These are phyloP conservation scores for Melampsora occidentalis DNA, from an alignment of 1,284 basidiomycete genomes.

Conservation along the genomic window DNA sequence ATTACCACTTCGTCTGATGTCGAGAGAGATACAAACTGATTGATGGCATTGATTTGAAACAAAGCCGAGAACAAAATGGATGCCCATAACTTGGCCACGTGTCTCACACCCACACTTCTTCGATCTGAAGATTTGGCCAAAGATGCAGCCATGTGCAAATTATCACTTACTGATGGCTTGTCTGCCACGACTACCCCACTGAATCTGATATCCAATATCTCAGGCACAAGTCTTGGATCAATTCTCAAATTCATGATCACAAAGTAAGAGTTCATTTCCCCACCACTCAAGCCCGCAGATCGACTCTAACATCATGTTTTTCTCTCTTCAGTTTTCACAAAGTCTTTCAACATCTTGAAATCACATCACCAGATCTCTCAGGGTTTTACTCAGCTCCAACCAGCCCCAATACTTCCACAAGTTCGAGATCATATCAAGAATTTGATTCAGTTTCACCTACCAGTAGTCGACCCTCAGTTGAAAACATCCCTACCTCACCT, in stretches of 20 bases:
- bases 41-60: not conserved
- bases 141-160: slow-evolving; percentile 36
- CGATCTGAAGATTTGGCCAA: slow-evolving; percentile 27
- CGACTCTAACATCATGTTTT: not conserved
- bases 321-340: not conserved
- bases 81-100: slow-evolving; percentile 38
- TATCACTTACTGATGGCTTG: slow-evolving; percentile 4
- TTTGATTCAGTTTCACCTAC: slow-evolving; percentile 7
- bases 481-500: not conserved
- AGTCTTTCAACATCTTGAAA: not conserved
- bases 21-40: not conserved
- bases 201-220: not conserved
- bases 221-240: slow-evolving; percentile 18
- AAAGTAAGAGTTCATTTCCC: slow-evolving; percentile 14
- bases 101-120: slow-evolving; percentile 33
- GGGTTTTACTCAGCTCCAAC: not conserved
- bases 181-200: slow-evolving; percentile 2
- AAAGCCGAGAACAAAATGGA: slow-evolving; percentile 42
- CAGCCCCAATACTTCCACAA: not conserved
- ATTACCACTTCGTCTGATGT: not conserved
- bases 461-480: not conserved
- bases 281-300: not conserved
- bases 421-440: not conserved
- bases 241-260: slow-evolving; percentile 39
- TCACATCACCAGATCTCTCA: not conserved